These are phyloP conservation scores for Balakata baccata DNA, from an alignment of 345 rosid genomes.

Conservation along the genomic window DNA sequence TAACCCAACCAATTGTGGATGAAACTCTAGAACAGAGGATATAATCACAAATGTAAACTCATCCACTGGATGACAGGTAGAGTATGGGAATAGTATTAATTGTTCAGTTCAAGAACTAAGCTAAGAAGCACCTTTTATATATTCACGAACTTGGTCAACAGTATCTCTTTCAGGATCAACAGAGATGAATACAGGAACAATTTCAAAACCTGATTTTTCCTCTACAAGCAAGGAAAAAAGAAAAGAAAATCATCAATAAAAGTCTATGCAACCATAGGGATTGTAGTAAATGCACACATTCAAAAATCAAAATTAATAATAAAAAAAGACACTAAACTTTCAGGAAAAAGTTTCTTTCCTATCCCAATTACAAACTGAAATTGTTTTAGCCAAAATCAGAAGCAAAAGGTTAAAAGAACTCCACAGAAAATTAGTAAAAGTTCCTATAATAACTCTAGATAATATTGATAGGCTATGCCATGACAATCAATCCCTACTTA, in stretches of 20 bases:
- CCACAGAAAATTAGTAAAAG: neutral
- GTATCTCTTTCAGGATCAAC: conserved; percentile 98
- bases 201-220: conserved; percentile 65
- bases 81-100: neutral
- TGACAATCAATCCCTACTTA: neutral
- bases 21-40: conserved; percentile 57
- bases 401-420: neutral
- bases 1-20: conserved; percentile 76
- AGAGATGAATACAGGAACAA: conserved; percentile 79
- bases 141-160: conserved; percentile 85
- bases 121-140: conserved; percentile 66
- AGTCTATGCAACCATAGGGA: neutral
- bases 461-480: no score
- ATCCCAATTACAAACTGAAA: neutral
- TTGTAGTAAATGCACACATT: neutral
- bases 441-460: neutral
- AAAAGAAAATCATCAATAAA: neutral
- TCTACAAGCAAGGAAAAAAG: conserved; percentile 38
- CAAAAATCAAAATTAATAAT: neutral
- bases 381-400: neutral
- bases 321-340: neutral
- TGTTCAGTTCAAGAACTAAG: neutral
- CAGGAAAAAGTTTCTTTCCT: neutral
- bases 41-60: neutral
- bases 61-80: neutral